Evolutionary conservation across 331 rosid genomes (phyloP), one percentile per base, ranked within the genome.

Genomic region (Dryas integrifolia): DNA sequence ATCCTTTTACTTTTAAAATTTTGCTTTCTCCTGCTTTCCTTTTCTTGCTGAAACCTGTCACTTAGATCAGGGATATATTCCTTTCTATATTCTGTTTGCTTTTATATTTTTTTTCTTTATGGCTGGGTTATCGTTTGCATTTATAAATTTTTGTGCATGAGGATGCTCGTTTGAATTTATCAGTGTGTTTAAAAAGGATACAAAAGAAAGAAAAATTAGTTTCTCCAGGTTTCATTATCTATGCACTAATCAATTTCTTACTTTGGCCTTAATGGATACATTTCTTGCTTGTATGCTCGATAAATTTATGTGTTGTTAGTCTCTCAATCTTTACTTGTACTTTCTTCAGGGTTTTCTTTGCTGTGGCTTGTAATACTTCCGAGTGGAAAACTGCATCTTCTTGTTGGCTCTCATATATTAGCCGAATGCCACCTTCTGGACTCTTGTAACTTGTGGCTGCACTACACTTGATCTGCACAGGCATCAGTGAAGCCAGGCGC

Each of bases 341-440:
- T 12, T 14, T 12, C 73, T 52, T 53, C 51, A 69, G 74, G 65
- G 51, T 52, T 53, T 35, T 21, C 39, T 39, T 53, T 60, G 65
- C 46, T 60, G 4, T 41, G 64, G 41, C 38, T 53, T 53, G 63
- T 52, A 18, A 18, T 69, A 38, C 45, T 6, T 69, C 58, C 35
- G 63, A 53, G 51, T 16, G 9, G 60, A 53, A 38, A 53, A 2
- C 73, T 43, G 11, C 57, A 53, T 6, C 35, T 39, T 52, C 60
- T 40, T 16, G 51, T 52, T 44, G 14, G 49, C 8, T 69, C 24
- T 69, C 62, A 2, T 52, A 39, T 15, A 52, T 39, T 52, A 24
- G 59, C 57, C 49, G 12, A 45, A 15, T 16, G 5, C 63, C 38
- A 35, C 14, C 21, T 67, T 67, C 44, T 53, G 13, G 38, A 50